Base-by-base conservation (phyloP, 495 filamentous ascomycete genomes). In the Penicillium subrubescens region DNA sequence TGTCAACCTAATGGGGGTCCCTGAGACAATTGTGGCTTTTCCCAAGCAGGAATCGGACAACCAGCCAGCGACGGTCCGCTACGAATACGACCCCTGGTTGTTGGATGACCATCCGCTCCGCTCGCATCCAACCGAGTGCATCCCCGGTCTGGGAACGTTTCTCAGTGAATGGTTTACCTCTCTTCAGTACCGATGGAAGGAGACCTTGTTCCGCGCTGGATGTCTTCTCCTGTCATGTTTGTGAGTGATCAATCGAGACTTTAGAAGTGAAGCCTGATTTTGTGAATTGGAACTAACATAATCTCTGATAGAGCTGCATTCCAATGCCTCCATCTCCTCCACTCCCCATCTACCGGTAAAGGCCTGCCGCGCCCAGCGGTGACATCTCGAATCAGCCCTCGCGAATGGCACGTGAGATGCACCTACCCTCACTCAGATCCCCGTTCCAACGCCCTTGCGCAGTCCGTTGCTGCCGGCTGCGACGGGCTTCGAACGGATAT, bases 401-500 rank as follows among this genome's bases (percentile, higher is more conserved):
- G 65, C 62, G 57, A 64, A 27, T 62, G 44, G 64, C 39, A 60
- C 14, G 41, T 62, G 17, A 62, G 48, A 58, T 71, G 69, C 64
- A 71, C 65, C 1, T 73, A 69, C 25, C 69, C 66, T 23, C 41
- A 41, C 33, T 63, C 67, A 5, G 71, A 71, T 54, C 62, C 63
- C 12, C 62, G 64, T 27, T 53, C 65, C 10, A 63, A 66, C 27
- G 64, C 71, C 33, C 64, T 73, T 25, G 31, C 63, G 43, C 62
- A 65, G 15, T 69, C 62, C 39, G 60, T 65, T 48, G 60, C 37
- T 54, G 66, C 61, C 55, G 71, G 66, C 39, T 71, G 71, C 44
- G 54, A 67, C 41, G 63, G 71, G 8, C 57, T 71, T 50, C 63
- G 68, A 35, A 67, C 63, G 39, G 90, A 93, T 63, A 84, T 95